A percentile compares a stretch with the other conserved stretches of the same genome.
phyloP scores from a whole-genome alignment of 2,329 filamentous ascomycete species.

The Botryosphaeria agaves region DNA sequence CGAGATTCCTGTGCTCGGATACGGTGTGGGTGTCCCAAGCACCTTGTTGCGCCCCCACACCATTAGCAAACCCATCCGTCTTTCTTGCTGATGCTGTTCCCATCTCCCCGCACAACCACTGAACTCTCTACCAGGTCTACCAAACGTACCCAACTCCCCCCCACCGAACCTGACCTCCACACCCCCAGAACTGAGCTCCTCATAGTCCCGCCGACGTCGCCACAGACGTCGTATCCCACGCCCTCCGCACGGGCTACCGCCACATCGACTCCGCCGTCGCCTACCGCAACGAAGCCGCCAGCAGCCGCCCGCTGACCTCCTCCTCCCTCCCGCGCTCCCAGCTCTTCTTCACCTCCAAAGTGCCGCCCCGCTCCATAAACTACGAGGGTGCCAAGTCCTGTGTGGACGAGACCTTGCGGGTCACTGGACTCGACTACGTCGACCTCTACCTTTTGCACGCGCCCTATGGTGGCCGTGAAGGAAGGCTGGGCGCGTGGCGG shows the following conservation, averaged over 20 bases:
- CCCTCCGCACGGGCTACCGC: slow-evolving; percentile 29
- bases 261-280: slow-evolving; percentile 39
- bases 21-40: slow-evolving; percentile 38
- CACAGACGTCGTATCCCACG: slow-evolving; percentile 39
- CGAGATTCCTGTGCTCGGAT: slow-evolving; percentile 42
- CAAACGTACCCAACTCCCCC: slow-evolving; percentile 23
- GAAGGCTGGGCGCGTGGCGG: slow-evolving; percentile 32
- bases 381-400: slow-evolving; percentile 49
- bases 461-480: slow-evolving; percentile 33
- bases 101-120: no score
- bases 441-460: slow-evolving; percentile 33
- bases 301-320: slow-evolving; percentile 32
- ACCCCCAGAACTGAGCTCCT: slow-evolving; percentile 1
- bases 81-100: no score
- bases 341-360: slow-evolving; percentile 47
- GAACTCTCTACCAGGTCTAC: slow-evolving; percentile 16
- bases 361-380: slow-evolving; percentile 31
- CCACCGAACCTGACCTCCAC: no score
- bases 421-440: slow-evolving; percentile 33
- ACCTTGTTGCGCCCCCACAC: neutral
- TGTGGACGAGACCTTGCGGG: slow-evolving; percentile 44
- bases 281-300: slow-evolving; percentile 41
- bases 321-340: slow-evolving; percentile 34
- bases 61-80: no score
- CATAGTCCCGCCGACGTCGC: slow-evolving; percentile 35